phyloP scores from a whole-genome alignment of 495 filamentous ascomycete genomes.

The Lichina pygmaea region DNA sequence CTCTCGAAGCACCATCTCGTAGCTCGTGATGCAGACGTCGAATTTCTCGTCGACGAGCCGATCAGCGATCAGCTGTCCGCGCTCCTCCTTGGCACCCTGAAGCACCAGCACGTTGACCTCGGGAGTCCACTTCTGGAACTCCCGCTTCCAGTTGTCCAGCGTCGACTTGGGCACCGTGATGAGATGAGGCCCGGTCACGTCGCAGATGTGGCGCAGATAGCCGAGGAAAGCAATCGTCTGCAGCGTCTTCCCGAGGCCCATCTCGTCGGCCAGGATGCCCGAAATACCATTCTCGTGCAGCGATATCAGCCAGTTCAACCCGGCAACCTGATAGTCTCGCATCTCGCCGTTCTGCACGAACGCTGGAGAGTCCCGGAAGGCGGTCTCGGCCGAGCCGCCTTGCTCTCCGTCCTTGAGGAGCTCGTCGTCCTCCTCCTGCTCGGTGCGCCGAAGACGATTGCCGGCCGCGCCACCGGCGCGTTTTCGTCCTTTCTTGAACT shows the following conservation, averaged over 20 bases:
- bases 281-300: slow-evolving; percentile 97
- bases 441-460: slow-evolving; percentile 61
- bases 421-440: slow-evolving; percentile 95
- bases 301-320: slow-evolving; percentile 94
- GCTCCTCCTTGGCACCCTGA: slow-evolving; percentile 87
- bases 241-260: slow-evolving; percentile 85
- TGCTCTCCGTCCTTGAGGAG: slow-evolving; percentile 73
- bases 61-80: slow-evolving; percentile 68
- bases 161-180: slow-evolving; percentile 92
- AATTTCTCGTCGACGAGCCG: slow-evolving; percentile 77
- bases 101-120: slow-evolving; percentile 86
- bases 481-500: slow-evolving; percentile 39
- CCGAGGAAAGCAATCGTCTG: slow-evolving; percentile 84
- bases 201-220: slow-evolving; percentile 72
- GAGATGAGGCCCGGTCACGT: slow-evolving; percentile 77
- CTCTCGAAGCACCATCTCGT: slow-evolving; percentile 89
- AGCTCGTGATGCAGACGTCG: slow-evolving; percentile 84
- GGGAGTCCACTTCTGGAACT: slow-evolving; percentile 83
- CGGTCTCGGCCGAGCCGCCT: slow-evolving; percentile 58
- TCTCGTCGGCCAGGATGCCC: slow-evolving; percentile 90
- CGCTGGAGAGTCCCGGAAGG: slow-evolving; percentile 76
- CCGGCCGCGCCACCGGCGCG: slow-evolving; percentile 67
- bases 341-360: slow-evolving; percentile 70
- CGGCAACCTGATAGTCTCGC: slow-evolving; percentile 88
- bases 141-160: slow-evolving; percentile 92